Evolutionary conservation across 176 grass and related monocot genomes (phyloP).

Genomic region (Bonia amplexicaulis): DNA sequence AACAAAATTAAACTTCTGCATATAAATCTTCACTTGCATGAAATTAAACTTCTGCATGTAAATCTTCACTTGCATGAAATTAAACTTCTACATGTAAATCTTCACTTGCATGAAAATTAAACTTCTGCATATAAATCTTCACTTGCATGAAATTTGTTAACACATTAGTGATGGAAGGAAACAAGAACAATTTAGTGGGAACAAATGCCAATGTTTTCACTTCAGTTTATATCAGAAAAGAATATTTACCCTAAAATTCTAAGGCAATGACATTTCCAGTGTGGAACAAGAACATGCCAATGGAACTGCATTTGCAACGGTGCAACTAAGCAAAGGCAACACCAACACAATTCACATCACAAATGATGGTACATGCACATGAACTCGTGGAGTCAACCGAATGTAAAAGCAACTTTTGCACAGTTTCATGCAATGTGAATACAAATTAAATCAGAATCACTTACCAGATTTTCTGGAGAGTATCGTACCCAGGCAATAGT

Average conservation of each 20-base stretch:
- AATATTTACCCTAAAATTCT: not conserved
- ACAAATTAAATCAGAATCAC: slow-evolving; percentile 8
- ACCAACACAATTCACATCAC: slow-evolving; percentile 3
- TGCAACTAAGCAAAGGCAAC: not conserved
- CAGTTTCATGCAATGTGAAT: not conserved
- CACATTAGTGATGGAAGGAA: not conserved
- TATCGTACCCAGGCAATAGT: slow-evolving; percentile 63
- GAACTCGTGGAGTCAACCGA: not conserved
- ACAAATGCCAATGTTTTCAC: not conserved
- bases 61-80: not conserved
- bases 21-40: too few species aligned
- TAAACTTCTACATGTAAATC: too few species aligned
- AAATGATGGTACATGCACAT: not conserved
- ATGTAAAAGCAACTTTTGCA: not conserved
- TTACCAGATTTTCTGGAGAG: slow-evolving; percentile 87
- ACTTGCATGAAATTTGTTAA: not conserved
- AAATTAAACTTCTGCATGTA: not conserved
- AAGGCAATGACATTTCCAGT: not conserved
- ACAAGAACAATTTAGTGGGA: not conserved
- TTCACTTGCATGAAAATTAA: not conserved
- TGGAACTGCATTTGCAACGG: not conserved
- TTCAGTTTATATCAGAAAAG: not conserved
- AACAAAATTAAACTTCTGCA: not conserved
- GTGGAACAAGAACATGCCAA: not conserved
- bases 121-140: not conserved